These are phyloP conservation scores for Gonium pectorale DNA, from an alignment of 139 green algal species.

Conservation along the genomic window DNA sequence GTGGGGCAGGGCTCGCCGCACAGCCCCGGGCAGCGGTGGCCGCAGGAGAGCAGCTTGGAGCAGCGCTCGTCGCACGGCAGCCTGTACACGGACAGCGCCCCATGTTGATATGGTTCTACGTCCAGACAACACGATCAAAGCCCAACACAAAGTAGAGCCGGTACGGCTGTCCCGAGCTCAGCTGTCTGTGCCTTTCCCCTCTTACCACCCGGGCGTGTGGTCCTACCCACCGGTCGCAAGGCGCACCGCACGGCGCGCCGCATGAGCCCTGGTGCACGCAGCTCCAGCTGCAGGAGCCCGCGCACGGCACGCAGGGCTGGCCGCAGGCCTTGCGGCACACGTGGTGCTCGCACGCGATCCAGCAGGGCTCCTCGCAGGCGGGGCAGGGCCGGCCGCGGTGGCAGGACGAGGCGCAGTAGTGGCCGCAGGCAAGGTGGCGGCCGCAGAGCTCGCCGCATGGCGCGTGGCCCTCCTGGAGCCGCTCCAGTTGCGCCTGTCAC, in stretches of 20 bases:
- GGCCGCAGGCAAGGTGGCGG: slow-evolving; percentile 38
- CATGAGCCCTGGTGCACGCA: slow-evolving; percentile 72
- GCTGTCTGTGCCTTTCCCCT: no score
- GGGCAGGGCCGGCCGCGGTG: slow-evolving; percentile 43
- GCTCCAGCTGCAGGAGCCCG: slow-evolving; percentile 68
- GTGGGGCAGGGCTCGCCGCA: slow-evolving; percentile 43
- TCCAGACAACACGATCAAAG: no score
- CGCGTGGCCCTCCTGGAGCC: no score
- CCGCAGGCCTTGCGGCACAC: slow-evolving; percentile 56
- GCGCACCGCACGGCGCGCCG: slow-evolving; percentile 71
- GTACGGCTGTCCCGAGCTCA: no score
- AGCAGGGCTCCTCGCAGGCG: slow-evolving; percentile 50
- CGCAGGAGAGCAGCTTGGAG: not conserved
- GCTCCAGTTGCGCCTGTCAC: no score
- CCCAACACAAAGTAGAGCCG: no score
- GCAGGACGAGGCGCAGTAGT: slow-evolving; percentile 41
- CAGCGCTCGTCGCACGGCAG: slow-evolving; percentile 80
- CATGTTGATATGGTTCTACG: no score
- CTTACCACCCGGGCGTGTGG: no score
- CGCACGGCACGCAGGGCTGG: slow-evolving; percentile 66
- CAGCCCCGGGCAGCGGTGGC: slow-evolving; percentile 47
- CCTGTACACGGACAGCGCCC: no score
- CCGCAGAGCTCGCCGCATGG: slow-evolving; percentile 24
- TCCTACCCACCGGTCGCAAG: slow-evolving; percentile 68
- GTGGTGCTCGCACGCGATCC: slow-evolving; percentile 54